Percentiles rank a stretch among this genome's conserved stretches.
Conservation (phyloP, 306 rosid genomes). For the Malus asiatica region DNA sequence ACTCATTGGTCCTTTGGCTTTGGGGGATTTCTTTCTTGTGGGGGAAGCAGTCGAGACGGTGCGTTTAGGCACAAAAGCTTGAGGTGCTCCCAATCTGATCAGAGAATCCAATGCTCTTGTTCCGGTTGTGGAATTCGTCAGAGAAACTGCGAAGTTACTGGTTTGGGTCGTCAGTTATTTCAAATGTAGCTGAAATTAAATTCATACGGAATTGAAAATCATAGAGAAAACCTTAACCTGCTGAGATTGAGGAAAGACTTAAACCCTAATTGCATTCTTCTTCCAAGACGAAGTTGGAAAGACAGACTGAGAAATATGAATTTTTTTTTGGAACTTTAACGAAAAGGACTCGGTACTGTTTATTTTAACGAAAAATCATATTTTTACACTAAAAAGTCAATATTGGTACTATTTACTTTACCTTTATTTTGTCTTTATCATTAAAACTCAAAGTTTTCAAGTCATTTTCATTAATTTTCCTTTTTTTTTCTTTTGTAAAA, state of each 20-base stretch:
- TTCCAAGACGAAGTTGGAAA: no score
- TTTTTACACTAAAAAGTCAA: no score
- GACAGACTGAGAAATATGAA: no score
- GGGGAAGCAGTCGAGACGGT: constrained; percentile 25
- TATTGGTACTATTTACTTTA: no score
- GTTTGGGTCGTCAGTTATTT: constrained; percentile 16
- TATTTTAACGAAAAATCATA: no score
- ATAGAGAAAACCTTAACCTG: constrained; percentile 27
- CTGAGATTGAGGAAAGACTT: constrained; percentile 20
- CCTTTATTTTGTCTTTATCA: no score
- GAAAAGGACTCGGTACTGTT: no score
- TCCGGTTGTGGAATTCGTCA: constrained; percentile 2
- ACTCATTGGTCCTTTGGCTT: constrained; percentile 29
- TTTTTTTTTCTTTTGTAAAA: no score
- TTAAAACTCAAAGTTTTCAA: no score
- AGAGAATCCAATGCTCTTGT: constrained; percentile 25
- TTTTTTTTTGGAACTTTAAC: no score
- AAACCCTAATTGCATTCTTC: constrained; percentile 31
- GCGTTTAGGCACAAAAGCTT: constrained; percentile 38
- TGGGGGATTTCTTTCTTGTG: constrained; percentile 23
- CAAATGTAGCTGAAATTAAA: not conserved
- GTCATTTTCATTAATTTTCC: no score
- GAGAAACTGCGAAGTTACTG: constrained; percentile 44
- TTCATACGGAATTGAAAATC: not conserved
- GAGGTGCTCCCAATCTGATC: constrained; percentile 21